phyloP scores from a whole-genome alignment of 371 early-diverging fungal species.

The Mortierella sp. region DNA sequence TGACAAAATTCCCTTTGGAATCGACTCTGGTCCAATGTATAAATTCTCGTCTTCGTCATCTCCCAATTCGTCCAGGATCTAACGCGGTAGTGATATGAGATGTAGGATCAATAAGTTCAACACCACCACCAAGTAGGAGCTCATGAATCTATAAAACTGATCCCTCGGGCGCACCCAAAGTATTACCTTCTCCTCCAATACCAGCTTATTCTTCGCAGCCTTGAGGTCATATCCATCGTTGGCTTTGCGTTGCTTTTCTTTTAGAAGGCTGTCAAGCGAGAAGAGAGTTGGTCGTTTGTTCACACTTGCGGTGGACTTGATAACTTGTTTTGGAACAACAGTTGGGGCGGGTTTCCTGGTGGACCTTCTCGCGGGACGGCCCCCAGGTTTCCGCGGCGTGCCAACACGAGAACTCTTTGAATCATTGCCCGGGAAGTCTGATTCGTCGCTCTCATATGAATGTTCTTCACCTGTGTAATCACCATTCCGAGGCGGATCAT shows the following conservation, averaged over 20 bases:
- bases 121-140: no score
- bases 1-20: constrained; percentile 37
- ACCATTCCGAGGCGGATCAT: neutral
- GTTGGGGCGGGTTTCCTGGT: neutral
- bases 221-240: constrained; percentile 37
- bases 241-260: constrained; percentile 41
- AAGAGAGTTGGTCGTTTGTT: constrained; percentile 14
- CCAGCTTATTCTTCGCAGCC: constrained; percentile 1
- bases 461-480: constrained; percentile 1
- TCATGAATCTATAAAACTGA: no score
- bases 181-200: constrained; percentile 25
- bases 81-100: no score
- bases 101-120: no score
- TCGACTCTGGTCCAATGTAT: neutral
- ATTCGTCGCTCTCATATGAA: neutral
- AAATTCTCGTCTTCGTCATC: constrained; percentile 23
- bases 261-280: constrained; percentile 33
- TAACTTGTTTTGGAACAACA: neutral
- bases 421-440: neutral
- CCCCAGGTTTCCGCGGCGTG: constrained; percentile 1
- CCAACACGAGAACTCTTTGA: no score
- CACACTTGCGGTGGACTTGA: constrained; percentile 2
- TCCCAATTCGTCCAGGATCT: constrained; percentile 25
- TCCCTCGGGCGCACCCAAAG: no score
- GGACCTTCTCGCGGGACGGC: constrained; percentile 13